Evolutionary conservation across 768 basidiomycete species (phyloP).

Genomic region (Suillus cothurnatus): DNA sequence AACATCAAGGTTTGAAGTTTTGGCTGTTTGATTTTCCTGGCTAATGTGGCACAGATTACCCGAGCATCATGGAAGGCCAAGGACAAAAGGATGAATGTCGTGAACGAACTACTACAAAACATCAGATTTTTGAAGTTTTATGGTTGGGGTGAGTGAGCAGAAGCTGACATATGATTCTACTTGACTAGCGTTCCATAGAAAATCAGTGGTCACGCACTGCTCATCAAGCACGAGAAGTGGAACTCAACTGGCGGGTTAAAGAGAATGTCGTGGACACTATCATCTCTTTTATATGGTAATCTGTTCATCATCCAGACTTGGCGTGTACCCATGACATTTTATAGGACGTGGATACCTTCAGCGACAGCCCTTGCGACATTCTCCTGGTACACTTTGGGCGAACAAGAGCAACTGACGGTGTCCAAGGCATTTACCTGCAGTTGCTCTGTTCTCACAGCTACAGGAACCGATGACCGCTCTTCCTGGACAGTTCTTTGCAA

Average conservation of each 20-base stretch:
- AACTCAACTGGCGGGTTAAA: conserved; percentile 69
- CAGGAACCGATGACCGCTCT: conserved; percentile 67
- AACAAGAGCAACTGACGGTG: conserved; percentile 66
- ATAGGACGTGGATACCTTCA: conserved; percentile 73
- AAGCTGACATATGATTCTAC: background rate
- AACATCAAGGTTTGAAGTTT: conserved; percentile 54
- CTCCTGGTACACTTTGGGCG: conserved; percentile 68
- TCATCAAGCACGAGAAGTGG: conserved; percentile 54
- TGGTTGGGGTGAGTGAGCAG: conserved; percentile 59
- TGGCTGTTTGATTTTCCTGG: background rate
- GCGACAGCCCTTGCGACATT: conserved; percentile 66
- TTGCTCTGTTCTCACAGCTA: conserved; percentile 74
- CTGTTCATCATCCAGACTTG: background rate
- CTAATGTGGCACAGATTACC: conserved; percentile 45
- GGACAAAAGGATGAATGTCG: conserved; percentile 68
- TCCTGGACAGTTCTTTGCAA: conserved; percentile 63
- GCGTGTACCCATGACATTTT: conserved; percentile 10
- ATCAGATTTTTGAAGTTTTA: conserved; percentile 76
- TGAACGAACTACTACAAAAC: conserved; percentile 78
- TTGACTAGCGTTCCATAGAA: conserved; percentile 37
- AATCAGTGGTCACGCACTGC: conserved; percentile 62
- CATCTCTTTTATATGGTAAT: conserved; percentile 70
- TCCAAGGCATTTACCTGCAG: conserved; percentile 82
- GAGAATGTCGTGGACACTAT: conserved; percentile 60
- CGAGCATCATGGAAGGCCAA: conserved; percentile 60